Conservation (phyloP, 208 protist genomes). For the Trypanosoma caninum region DNA sequence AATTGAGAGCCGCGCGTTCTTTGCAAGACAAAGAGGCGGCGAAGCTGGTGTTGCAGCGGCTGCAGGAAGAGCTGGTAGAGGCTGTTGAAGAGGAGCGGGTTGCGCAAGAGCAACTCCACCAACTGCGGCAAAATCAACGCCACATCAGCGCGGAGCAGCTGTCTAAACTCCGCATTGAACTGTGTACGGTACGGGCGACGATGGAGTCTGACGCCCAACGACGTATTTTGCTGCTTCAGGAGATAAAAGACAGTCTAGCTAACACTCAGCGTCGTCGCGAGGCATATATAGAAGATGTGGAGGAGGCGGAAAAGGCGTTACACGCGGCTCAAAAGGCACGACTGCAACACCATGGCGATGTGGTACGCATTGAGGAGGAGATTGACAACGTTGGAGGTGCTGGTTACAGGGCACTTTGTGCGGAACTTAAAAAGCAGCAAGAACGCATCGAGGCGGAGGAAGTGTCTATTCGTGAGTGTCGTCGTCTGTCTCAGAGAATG, state of each 20-base stretch:
- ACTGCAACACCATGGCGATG: constrained; percentile 33
- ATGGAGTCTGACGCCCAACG: constrained; percentile 44
- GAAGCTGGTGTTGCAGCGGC: constrained; percentile 65
- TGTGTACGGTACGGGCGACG: constrained; percentile 36
- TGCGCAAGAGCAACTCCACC: constrained; percentile 56
- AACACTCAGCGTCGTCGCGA: constrained; percentile 26
- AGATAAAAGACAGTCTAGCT: constrained; percentile 31
- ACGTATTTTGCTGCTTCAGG: constrained; percentile 26
- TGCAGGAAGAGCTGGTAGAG: constrained; percentile 70
- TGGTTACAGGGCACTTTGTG: constrained; percentile 63
- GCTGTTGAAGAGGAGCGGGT: constrained; percentile 66
- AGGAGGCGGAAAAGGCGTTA: constrained; percentile 26
- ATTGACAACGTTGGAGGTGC: constrained; percentile 74
- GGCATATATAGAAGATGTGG: constrained; percentile 27
- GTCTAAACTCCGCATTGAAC: constrained; percentile 46
- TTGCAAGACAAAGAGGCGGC: constrained; percentile 76
- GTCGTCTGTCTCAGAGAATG: constrained; percentile 57
- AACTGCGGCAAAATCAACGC: constrained; percentile 57
- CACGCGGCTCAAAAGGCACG: constrained; percentile 46
- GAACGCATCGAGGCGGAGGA: constrained; percentile 74
- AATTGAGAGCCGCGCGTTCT: constrained; percentile 72
- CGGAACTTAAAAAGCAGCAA: constrained; percentile 48
- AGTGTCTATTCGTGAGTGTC: constrained; percentile 58
- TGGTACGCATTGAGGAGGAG: constrained; percentile 62
- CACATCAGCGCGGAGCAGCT: constrained; percentile 52